These are phyloP conservation scores for Fusarium brevicatenulatum DNA, from an alignment of 2,329 filamentous ascomycete species.

Conservation along the genomic window DNA sequence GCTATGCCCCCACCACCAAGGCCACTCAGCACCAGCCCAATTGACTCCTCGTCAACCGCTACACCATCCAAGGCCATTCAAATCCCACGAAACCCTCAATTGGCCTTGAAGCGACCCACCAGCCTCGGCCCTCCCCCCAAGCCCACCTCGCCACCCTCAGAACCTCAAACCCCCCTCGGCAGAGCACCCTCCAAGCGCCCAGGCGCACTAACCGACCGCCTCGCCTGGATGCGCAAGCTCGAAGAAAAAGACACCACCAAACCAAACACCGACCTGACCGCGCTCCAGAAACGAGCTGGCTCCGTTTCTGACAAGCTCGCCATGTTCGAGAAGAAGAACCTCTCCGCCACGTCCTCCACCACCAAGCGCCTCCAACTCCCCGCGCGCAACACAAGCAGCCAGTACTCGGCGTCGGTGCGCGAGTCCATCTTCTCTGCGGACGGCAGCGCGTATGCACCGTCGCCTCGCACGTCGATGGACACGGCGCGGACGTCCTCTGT, in stretches of 20 bases:
- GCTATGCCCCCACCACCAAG: not conserved
- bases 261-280: constrained; percentile 6
- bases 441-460: not conserved
- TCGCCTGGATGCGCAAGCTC: constrained; percentile 19
- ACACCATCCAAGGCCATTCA: not conserved
- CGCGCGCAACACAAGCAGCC: constrained; percentile 1
- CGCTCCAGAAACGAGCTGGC: constrained; percentile 16
- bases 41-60: not conserved
- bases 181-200: constrained; percentile 9
- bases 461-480: constrained; percentile 17
- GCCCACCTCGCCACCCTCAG: not conserved
- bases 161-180: not conserved
- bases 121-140: not conserved
- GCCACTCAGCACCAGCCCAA: not conserved
- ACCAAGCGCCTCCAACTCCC: not conserved
- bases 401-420: not conserved
- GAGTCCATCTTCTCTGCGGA: constrained; percentile 22
- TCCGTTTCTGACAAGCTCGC: constrained; percentile 25
- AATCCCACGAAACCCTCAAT: not conserved
- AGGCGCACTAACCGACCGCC: constrained; percentile 10
- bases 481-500: constrained; percentile 20
- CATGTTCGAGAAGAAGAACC: constrained; percentile 25
- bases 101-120: not conserved
- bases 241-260: constrained; percentile 9
- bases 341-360: not conserved